Evolutionary conservation across 352 stramenopile genomes (phyloP).

Genomic region (Blastocystis sp.): DNA sequence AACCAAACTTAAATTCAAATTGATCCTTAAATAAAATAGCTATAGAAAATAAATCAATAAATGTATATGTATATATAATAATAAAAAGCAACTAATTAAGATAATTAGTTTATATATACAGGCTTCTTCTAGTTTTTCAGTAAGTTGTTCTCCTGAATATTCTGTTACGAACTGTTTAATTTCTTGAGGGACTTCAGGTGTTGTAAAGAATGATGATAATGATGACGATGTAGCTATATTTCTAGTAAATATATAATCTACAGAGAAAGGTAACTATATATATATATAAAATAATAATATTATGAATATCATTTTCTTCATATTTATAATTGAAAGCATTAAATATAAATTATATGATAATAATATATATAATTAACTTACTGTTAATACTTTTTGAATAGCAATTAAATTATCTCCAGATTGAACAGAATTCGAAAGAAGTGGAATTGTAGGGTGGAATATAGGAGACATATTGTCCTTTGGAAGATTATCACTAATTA

Average conservation of each 20-base stretch:
- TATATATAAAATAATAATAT: slow-evolving; percentile 10
- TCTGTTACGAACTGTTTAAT: too few relatives aligned
- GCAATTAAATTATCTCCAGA: slow-evolving; percentile 11
- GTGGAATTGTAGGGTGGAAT: too few relatives aligned
- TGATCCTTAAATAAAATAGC: background rate
- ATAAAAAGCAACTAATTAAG: background rate
- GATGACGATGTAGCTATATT: background rate
- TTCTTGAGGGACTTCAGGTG: too few relatives aligned
- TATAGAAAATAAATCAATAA: background rate
- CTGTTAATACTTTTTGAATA: slow-evolving; percentile 15
- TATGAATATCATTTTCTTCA: background rate
- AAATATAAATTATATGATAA: slow-evolving; percentile 12
- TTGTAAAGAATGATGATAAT: too few relatives aligned
- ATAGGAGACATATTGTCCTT: too few relatives aligned
- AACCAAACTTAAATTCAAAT: background rate
- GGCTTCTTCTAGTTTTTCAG: too few relatives aligned
- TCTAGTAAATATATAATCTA: background rate
- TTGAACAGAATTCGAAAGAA: slow-evolving; percentile 10
- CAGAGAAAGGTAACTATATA: background rate
- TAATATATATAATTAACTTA: too few relatives aligned
- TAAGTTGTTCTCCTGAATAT: too few relatives aligned
- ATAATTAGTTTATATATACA: background rate
- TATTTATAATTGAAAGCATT: background rate
- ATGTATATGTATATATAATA: background rate
- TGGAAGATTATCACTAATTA: too few relatives aligned